phyloP scores from a whole-genome alignment of 2,329 filamentous ascomycete species.

The Penicillium sp. region DNA sequence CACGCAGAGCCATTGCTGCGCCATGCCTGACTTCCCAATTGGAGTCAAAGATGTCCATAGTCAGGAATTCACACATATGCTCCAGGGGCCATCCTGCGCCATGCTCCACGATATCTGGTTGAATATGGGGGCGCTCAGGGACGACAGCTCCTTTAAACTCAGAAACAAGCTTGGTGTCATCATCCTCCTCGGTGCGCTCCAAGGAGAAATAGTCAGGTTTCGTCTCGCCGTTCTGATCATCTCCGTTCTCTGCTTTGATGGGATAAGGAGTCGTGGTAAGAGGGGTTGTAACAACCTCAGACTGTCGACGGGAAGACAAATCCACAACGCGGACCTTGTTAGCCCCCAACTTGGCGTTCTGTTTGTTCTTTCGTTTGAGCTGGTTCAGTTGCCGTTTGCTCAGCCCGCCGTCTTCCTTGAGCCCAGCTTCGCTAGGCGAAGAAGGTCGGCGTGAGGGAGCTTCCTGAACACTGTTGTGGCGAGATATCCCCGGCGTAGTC shows the following conservation, averaged over 20 bases:
- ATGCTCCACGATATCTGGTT: conserved; percentile 70
- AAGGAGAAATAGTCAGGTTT: conserved; percentile 84
- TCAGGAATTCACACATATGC: conserved; percentile 87
- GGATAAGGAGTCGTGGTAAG: conserved; percentile 50
- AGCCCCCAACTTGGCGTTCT: conserved; percentile 80
- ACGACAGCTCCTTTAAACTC: conserved; percentile 86
- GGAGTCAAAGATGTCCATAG: conserved; percentile 86
- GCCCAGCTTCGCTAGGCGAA: conserved; percentile 50
- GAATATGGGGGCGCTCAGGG: conserved; percentile 80
- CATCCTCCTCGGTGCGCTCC: conserved; percentile 74
- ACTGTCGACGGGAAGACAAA: conserved; percentile 64
- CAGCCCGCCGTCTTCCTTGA: conserved; percentile 65
- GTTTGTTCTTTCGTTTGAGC: conserved; percentile 88
- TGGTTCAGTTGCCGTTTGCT: conserved; percentile 94
- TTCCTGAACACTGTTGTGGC: conserved; percentile 46
- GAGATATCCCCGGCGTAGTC: conserved; percentile 40
- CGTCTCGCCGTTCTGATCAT: conserved; percentile 58
- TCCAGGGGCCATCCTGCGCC: conserved; percentile 92
- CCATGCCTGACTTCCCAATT: conserved; percentile 96
- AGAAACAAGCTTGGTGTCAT: conserved; percentile 86
- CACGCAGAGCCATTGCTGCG: conserved; percentile 88
- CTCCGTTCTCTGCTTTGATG: conserved; percentile 58
- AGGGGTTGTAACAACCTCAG: conserved; percentile 62
- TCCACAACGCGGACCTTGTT: conserved; percentile 90
- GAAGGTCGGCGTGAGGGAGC: conserved; percentile 39